Percentiles rank a stretch among this genome's conserved stretches.
Conservation (phyloP, 768 basidiomycete species). For the Boletus sensibilis region DNA sequence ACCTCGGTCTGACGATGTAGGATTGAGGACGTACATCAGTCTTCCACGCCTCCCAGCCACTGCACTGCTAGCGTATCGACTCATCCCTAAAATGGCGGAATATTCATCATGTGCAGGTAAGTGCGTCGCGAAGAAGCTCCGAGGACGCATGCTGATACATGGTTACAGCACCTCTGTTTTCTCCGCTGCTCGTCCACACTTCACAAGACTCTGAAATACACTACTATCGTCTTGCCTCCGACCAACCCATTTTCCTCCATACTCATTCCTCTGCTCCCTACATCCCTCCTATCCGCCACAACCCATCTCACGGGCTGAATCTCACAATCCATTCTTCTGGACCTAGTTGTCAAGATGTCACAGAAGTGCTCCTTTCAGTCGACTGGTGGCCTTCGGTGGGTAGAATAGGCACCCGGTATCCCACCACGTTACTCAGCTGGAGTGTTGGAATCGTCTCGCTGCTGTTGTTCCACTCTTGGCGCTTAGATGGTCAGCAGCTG, state of each 20-base stretch:
- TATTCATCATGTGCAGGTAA: conserved; percentile 32
- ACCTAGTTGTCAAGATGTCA: conserved; percentile 42
- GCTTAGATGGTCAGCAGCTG: conserved; percentile 37
- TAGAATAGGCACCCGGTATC: conserved; percentile 70
- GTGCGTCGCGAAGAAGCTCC: neutral
- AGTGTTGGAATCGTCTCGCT: conserved; percentile 65
- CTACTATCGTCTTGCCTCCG: conserved; percentile 54
- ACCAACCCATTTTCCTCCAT: conserved; percentile 47
- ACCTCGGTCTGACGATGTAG: conserved; percentile 23
- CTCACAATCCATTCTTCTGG: conserved; percentile 62
- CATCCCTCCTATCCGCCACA: conserved; percentile 31
- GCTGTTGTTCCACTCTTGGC: conserved; percentile 54
- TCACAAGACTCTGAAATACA: conserved; percentile 63
- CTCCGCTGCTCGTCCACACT: conserved; percentile 65
- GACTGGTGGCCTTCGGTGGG: conserved; percentile 75
- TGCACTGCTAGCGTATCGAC: conserved; percentile 63
- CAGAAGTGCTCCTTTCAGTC: conserved; percentile 49
- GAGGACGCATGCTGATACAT: conserved; percentile 7
- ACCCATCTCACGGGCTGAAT: conserved; percentile 40
- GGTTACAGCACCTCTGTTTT: conserved; percentile 48
- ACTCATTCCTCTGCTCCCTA: conserved; percentile 70
- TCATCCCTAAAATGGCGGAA: conserved; percentile 36
- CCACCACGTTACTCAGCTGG: conserved; percentile 72
- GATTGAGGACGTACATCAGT: conserved; percentile 43
- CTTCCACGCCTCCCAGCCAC: conserved; percentile 59